These are phyloP conservation scores for Tetrapyrgos nigripes DNA, from an alignment of 1,284 basidiomycete genomes.

Conservation along the genomic window DNA sequence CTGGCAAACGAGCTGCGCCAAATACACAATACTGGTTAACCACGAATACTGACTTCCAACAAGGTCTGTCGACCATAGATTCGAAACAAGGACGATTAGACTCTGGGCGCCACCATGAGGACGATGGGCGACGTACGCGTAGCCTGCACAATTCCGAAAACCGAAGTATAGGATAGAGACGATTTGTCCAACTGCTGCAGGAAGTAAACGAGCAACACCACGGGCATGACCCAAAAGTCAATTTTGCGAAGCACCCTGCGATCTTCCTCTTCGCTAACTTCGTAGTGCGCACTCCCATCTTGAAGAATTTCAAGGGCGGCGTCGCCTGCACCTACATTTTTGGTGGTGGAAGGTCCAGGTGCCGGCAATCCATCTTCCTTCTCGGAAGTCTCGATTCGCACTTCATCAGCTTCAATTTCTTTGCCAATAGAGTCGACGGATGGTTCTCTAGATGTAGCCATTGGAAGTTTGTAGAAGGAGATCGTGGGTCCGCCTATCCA, in stretches of 20 bases:
- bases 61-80: constrained; percentile 32
- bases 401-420: constrained; percentile 11
- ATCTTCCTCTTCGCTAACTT: constrained; percentile 42
- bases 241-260: constrained; percentile 43
- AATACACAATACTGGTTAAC: constrained; percentile 52
- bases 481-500: background rate
- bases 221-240: constrained; percentile 48
- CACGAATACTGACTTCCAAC: constrained; percentile 52
- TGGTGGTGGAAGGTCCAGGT: constrained; percentile 12
- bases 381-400: constrained; percentile 17
- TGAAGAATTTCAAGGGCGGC: constrained; percentile 43
- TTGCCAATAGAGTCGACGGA: constrained; percentile 11
- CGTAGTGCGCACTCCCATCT: constrained; percentile 28
- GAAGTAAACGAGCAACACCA: constrained; percentile 48
- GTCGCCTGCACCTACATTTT: constrained; percentile 34
- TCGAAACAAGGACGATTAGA: background rate
- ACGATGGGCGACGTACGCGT: constrained; percentile 35
- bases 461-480: background rate
- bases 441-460: constrained; percentile 4
- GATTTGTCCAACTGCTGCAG: constrained; percentile 53
- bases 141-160: constrained; percentile 46
- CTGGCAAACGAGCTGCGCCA: constrained; percentile 53
- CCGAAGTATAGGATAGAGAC: constrained; percentile 50
- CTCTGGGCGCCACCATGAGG: background rate
- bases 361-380: constrained; percentile 1